Evolutionary conservation across 2,329 filamentous ascomycete genomes (phyloP).

Genomic region (Aspergillus udagawae): DNA sequence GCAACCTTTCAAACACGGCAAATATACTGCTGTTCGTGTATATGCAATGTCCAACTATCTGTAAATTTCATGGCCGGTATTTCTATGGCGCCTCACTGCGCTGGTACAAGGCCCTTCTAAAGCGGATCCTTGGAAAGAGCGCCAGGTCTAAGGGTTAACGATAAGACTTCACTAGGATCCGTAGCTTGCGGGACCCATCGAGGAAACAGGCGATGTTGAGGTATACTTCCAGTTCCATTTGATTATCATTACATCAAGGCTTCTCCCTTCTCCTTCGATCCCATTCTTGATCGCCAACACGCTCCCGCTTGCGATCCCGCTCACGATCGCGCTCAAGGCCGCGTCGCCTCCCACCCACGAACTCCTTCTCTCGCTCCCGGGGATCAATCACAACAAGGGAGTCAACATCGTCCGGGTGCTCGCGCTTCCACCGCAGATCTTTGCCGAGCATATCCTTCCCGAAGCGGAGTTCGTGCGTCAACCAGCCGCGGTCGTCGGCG

Average conservation of each 20-base stretch:
- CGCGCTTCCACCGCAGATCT: slow-evolving; percentile 81
- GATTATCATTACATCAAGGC: background rate
- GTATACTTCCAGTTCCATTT: background rate
- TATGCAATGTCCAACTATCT: background rate
- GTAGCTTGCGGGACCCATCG: no score
- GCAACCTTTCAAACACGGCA: background rate
- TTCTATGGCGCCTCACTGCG: background rate
- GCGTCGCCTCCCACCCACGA: slow-evolving; percentile 60
- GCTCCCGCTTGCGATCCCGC: slow-evolving; percentile 34
- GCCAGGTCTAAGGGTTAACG: no score
- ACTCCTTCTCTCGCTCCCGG: slow-evolving; percentile 70
- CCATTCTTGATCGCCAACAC: slow-evolving; percentile 35
- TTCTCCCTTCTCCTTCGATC: slow-evolving; percentile 18
- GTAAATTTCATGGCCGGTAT: background rate
- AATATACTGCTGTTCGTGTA: background rate
- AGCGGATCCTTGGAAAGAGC: background rate
- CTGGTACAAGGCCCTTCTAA: background rate
- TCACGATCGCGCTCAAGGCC: slow-evolving; percentile 44
- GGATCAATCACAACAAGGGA: slow-evolving; percentile 87
- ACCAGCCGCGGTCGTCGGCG: slow-evolving; percentile 64
- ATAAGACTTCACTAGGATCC: no score
- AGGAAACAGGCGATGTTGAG: background rate
- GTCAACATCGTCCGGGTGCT: slow-evolving; percentile 74
- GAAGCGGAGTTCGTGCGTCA: slow-evolving; percentile 80
- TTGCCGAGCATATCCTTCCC: slow-evolving; percentile 88